Evolutionary conservation across 169 alveolate species (phyloP).

Genomic region (Ichthyophthirius multifiliis): DNA sequence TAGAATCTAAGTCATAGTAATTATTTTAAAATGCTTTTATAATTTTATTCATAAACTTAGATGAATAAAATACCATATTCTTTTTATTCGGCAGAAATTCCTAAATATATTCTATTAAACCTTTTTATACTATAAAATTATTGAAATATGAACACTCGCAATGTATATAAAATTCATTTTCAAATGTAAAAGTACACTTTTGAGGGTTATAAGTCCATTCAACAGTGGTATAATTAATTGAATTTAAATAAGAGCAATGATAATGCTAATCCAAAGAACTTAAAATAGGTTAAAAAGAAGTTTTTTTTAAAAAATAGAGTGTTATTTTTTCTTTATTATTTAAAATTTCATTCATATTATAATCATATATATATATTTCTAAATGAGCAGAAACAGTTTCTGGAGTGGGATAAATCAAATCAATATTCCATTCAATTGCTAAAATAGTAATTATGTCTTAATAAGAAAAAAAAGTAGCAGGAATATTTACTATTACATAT

Average conservation of each 20-base stretch:
- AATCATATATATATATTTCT: not conserved
- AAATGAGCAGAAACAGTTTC: not conserved
- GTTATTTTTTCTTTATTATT: not conserved
- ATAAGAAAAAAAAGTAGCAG: not conserved
- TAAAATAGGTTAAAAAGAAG: not conserved
- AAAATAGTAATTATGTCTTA: not conserved
- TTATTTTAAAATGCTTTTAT: not conserved
- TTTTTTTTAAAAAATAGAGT: not conserved
- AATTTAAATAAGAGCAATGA: not conserved
- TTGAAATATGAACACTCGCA: not conserved
- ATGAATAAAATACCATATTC: not conserved
- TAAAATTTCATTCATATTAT: not conserved
- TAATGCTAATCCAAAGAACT: not conserved
- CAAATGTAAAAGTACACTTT: not conserved
- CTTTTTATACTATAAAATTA: not conserved
- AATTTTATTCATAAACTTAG: not conserved
- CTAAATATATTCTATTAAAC: not conserved
- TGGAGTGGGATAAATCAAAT: not conserved
- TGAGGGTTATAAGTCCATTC: not conserved
- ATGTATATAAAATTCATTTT: constrained; percentile 1
- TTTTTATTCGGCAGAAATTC: not conserved
- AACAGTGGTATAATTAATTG: not conserved
- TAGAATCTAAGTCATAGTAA: not conserved
- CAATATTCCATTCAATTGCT: not conserved
- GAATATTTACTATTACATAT: not conserved